These are phyloP conservation scores for Fraxinus platypoda DNA, from an alignment of 305 asterid genomes.

Conservation along the genomic window DNA sequence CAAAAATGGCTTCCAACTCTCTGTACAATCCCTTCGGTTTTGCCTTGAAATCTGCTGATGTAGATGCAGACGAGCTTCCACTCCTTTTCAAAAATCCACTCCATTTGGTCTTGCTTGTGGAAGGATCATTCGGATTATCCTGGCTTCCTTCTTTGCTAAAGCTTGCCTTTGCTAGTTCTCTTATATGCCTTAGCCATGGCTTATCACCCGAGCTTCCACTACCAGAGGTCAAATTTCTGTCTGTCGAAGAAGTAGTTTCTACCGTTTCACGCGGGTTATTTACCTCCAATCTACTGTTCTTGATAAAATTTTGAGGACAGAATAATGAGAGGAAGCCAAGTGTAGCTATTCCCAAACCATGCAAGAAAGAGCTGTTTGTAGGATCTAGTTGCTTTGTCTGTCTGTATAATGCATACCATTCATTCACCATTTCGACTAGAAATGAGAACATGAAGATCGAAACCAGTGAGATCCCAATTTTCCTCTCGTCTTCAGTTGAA, in stretches of 20 bases:
- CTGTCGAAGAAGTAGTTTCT: slow-evolving; percentile 37
- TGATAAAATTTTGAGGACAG: slow-evolving; percentile 45
- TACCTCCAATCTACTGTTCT: slow-evolving; percentile 42
- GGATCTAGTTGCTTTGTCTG: slow-evolving; percentile 72
- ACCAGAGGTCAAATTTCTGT: slow-evolving; percentile 45
- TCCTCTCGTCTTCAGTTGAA: slow-evolving; percentile 45
- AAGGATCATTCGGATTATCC: slow-evolving; percentile 49
- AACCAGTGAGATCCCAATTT: slow-evolving; percentile 62
- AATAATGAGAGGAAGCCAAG: slow-evolving; percentile 56
- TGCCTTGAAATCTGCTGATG: slow-evolving; percentile 61
- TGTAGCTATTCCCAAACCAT: slow-evolving; percentile 56
- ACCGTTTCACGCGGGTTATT: slow-evolving; percentile 38
- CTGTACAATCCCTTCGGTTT: slow-evolving; percentile 66
- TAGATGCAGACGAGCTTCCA: slow-evolving; percentile 66
- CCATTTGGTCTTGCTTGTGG: slow-evolving; percentile 64
- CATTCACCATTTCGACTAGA: slow-evolving; percentile 44
- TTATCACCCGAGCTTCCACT: slow-evolving; percentile 67
- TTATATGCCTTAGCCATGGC: slow-evolving; percentile 72
- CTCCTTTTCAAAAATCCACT: slow-evolving; percentile 69
- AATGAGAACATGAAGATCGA: slow-evolving; percentile 52
- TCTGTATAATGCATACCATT: slow-evolving; percentile 58
- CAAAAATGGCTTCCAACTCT: slow-evolving; percentile 91
- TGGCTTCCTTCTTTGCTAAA: slow-evolving; percentile 59
- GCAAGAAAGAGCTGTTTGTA: slow-evolving; percentile 44
- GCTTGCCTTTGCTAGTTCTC: slow-evolving; percentile 79